Percentiles rank a stretch among this genome's conserved stretches.
These are phyloP conservation scores for Candida nanaspora DNA, from an alignment of 805 yeast genomes.

Conservation along the genomic window DNA sequence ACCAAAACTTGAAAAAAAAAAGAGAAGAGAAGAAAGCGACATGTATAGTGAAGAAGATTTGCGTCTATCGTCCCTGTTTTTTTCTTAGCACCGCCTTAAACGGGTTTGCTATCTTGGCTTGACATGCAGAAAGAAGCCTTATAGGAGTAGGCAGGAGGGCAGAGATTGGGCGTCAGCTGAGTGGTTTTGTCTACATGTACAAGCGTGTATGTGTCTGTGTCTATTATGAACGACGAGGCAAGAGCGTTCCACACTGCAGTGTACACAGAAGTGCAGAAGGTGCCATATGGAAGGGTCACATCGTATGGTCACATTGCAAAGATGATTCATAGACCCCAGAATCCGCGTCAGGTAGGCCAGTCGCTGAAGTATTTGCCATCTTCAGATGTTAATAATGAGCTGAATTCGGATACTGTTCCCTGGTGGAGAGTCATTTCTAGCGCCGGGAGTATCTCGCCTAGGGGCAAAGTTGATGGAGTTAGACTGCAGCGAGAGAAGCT, in stretches of 20 bases:
- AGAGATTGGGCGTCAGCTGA: too few species aligned
- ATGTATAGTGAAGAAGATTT: too few species aligned
- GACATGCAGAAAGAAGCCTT: too few species aligned
- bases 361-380: conserved; percentile 49
- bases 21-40: too few species aligned
- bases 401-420: conserved; percentile 40
- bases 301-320: conserved; percentile 73
- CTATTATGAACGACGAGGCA: conserved; percentile 38
- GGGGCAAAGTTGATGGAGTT: conserved; percentile 36
- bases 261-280: conserved; percentile 40
- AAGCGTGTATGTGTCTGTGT: too few species aligned
- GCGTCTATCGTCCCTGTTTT: too few species aligned
- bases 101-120: too few species aligned
- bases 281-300: conserved; percentile 61
- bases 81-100: too few species aligned
- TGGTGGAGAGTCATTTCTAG: conserved; percentile 78
- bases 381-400: conserved; percentile 14
- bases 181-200: too few species aligned
- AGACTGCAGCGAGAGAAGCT: conserved; percentile 38
- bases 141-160: too few species aligned
- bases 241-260: conserved; percentile 56
- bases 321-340: conserved; percentile 51
- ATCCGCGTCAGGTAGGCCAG: conserved; percentile 70
- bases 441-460: conserved; percentile 53
- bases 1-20: too few species aligned